phyloP scores from a whole-genome alignment of 1,284 basidiomycete species.

The Papiliotrema laurentii region DNA sequence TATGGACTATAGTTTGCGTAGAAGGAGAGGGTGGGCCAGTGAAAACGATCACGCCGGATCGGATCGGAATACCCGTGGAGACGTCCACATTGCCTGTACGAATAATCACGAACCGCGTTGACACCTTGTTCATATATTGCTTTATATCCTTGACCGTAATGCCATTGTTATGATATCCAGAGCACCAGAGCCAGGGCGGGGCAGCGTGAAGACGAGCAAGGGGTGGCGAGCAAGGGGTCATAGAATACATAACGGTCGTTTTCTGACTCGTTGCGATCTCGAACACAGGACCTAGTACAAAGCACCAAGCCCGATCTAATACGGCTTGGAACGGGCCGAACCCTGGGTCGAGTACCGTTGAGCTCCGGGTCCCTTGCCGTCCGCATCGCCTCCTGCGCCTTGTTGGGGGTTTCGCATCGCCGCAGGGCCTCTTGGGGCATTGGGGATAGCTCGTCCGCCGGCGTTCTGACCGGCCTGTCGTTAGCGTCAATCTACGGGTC shows the following conservation, averaged over 20 bases:
- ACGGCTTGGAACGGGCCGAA: conserved; percentile 41
- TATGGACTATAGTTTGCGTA: background rate
- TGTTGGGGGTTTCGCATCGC: conserved; percentile 44
- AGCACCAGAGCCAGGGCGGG: background rate
- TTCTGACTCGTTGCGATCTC: too few relatives aligned
- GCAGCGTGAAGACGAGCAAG: too few relatives aligned
- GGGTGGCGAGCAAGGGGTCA: too few relatives aligned
- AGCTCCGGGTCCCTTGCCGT: conserved; percentile 53
- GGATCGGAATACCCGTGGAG: too few relatives aligned
- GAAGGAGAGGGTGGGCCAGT: background rate
- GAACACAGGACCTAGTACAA: too few relatives aligned
- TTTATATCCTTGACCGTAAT: background rate
- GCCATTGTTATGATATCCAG: background rate
- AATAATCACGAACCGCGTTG: too few relatives aligned
- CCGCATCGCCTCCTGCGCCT: conserved; percentile 55
- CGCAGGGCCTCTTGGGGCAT: conserved; percentile 48
- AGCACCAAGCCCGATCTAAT: too few relatives aligned
- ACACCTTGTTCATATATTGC: too few relatives aligned
- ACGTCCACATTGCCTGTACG: too few relatives aligned
- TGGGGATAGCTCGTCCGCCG: conserved; percentile 26
- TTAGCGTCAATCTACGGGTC: too few relatives aligned
- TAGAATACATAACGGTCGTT: too few relatives aligned
- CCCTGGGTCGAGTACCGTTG: conserved; percentile 56
- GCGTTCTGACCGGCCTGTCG: background rate
- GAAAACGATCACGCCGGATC: background rate